Evolutionary conservation across 2,329 filamentous ascomycete genomes (phyloP).

Genomic region (Chrysosporium keratinophilum): DNA sequence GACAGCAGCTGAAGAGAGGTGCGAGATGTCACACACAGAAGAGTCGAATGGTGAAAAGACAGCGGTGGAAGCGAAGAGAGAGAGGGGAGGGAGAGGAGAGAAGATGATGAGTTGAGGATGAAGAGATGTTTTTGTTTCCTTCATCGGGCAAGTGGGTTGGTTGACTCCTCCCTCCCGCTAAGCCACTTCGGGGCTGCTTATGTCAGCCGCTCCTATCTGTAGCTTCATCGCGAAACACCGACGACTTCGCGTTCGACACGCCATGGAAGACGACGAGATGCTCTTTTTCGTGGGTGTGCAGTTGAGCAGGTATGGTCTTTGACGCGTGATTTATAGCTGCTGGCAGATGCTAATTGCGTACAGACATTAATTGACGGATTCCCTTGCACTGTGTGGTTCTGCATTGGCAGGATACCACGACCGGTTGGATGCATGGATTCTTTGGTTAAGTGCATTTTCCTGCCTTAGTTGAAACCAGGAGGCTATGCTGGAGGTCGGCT

Average conservation of each 20-base stretch:
- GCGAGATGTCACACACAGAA: not conserved
- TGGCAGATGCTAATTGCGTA: not conserved
- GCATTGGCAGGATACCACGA: not conserved
- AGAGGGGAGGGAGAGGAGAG: not conserved
- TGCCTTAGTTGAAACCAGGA: not conserved
- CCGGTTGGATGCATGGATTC: not conserved
- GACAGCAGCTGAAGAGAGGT: too few species aligned
- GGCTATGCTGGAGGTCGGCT: not conserved
- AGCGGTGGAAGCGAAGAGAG: slow-evolving; percentile 10
- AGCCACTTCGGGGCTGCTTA: slow-evolving; percentile 3
- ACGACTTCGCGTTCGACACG: not conserved
- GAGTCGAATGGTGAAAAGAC: not conserved
- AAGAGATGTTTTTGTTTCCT: slow-evolving; percentile 12
- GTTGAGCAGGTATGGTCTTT: not conserved
- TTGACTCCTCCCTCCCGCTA: not conserved
- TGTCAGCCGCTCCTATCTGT: not conserved
- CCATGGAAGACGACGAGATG: too few species aligned
- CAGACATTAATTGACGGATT: not conserved
- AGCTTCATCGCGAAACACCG: not conserved
- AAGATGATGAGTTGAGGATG: not conserved
- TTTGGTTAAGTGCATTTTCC: not conserved
- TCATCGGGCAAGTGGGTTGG: slow-evolving; percentile 7
- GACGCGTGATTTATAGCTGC: not conserved
- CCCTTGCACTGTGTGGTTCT: not conserved
- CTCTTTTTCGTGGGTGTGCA: too few species aligned